A percentile compares a stretch with the other conserved stretches of the same genome.
phyloP scores from a whole-genome alignment of 2,329 filamentous ascomycete genomes.

The Gliomastix tumulicola region DNA sequence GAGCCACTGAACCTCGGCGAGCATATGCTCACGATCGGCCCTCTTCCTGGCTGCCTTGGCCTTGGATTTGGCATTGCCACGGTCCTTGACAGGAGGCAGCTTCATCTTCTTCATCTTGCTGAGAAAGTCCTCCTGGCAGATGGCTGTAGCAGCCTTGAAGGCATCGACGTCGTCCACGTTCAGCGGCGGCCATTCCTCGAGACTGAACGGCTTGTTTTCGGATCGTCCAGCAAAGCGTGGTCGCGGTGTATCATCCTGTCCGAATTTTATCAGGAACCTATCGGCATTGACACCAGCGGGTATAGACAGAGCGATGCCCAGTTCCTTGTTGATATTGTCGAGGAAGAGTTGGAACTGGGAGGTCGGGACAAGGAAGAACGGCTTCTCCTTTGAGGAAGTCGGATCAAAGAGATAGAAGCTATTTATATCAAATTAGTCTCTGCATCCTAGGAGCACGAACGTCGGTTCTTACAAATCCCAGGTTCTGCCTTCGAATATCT shows the following conservation, averaged over 20 bases:
- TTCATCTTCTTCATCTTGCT: slow-evolving; percentile 1
- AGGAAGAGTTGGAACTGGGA: slow-evolving; percentile 60
- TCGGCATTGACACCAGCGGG: slow-evolving; percentile 41
- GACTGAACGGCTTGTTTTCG: slow-evolving; percentile 27
- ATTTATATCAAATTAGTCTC: neutral
- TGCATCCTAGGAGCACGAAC: neutral
- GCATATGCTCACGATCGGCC: slow-evolving; percentile 40
- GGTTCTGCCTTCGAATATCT: slow-evolving; percentile 47
- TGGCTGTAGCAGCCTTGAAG: slow-evolving; percentile 16
- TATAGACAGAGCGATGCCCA: slow-evolving; percentile 48
- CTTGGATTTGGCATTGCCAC: slow-evolving; percentile 13
- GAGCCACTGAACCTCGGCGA: slow-evolving; percentile 61
- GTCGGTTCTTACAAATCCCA: slow-evolving; percentile 84
- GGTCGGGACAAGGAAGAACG: slow-evolving; percentile 61
- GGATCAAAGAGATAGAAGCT: slow-evolving; percentile 64
- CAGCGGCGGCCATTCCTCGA: slow-evolving; percentile 25
- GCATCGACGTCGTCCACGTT: slow-evolving; percentile 20
- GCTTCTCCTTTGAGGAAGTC: slow-evolving; percentile 32
- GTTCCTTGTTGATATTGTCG: slow-evolving; percentile 53
- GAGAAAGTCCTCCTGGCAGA: slow-evolving; percentile 3
- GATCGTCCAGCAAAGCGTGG: slow-evolving; percentile 63
- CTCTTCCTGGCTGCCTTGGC: slow-evolving; percentile 39
- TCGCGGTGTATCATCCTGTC: slow-evolving; percentile 47
- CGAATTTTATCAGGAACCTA: slow-evolving; percentile 58
- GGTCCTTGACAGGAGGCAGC: neutral